Evolutionary conservation across 1,139 yeast species (phyloP).

Genomic region (Entelexis sorbosivorans): DNA sequence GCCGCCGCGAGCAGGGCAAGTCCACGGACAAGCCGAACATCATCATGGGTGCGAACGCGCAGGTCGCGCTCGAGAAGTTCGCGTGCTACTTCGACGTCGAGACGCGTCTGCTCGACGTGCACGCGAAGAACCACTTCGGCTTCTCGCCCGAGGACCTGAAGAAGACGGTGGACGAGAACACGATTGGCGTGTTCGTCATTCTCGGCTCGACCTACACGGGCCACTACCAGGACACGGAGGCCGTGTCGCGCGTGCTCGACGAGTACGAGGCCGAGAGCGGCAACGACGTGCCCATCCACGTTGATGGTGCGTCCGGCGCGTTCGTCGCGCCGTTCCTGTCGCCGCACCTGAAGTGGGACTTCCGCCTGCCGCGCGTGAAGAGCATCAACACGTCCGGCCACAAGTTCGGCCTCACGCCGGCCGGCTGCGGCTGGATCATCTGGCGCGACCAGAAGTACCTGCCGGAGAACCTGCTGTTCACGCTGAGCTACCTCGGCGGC

Average conservation of each 20-base stretch:
- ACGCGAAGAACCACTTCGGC: constrained; percentile 48
- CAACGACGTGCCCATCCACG: constrained; percentile 65
- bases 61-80: constrained; percentile 87
- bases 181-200: constrained; percentile 83
- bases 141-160: constrained; percentile 51
- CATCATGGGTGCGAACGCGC: constrained; percentile 90
- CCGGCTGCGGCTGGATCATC: constrained; percentile 87
- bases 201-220: constrained; percentile 91
- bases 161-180: constrained; percentile 71
- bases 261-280: constrained; percentile 61
- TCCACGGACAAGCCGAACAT: constrained; percentile 64
- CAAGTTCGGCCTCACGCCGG: constrained; percentile 80
- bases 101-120: constrained; percentile 60
- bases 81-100: constrained; percentile 92
- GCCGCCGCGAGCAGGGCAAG: constrained; percentile 48
- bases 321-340: constrained; percentile 73
- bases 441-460: constrained; percentile 59
- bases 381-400: constrained; percentile 91
- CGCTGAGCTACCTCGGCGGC: constrained; percentile 78
- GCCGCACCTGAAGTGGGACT: constrained; percentile 76
- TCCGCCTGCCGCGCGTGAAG: constrained; percentile 60
- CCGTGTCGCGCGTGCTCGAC: constrained; percentile 51
- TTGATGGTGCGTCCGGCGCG: constrained; percentile 90
- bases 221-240: constrained; percentile 68
- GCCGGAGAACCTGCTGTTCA: constrained; percentile 63